Percentiles rank a stretch among this genome's conserved stretches.
phyloP scores from a whole-genome alignment of 2,329 filamentous ascomycete species.

The Amphichorda felina region DNA sequence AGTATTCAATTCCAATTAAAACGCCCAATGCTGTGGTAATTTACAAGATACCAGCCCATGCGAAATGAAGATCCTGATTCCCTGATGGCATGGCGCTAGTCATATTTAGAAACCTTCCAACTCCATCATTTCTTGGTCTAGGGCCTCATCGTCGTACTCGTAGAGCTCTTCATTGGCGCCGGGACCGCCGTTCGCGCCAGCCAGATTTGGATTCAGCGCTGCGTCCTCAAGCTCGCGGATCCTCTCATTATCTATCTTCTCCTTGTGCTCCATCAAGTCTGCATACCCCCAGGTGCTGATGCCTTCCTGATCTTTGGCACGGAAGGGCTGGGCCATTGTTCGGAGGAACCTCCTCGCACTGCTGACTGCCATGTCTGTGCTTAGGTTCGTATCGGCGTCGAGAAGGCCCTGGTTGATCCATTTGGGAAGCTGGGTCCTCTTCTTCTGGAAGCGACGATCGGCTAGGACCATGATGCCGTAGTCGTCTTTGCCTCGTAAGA shows the following conservation, averaged over 20 bases:
- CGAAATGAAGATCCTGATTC: too few relatives aligned
- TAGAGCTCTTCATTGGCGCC: slow-evolving; percentile 10
- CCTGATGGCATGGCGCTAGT: too few relatives aligned
- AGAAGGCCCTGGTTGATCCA: slow-evolving; percentile 89
- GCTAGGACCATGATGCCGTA: slow-evolving; percentile 99
- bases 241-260: slow-evolving; percentile 57
- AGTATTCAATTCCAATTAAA: too few relatives aligned
- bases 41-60: too few relatives aligned
- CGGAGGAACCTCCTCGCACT: slow-evolving; percentile 81
- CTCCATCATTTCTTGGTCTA: slow-evolving; percentile 46
- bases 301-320: slow-evolving; percentile 72
- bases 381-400: slow-evolving; percentile 79
- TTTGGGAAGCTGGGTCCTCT: slow-evolving; percentile 79
- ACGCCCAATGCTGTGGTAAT: too few relatives aligned
- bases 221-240: slow-evolving; percentile 48
- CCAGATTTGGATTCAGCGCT: slow-evolving; percentile 13
- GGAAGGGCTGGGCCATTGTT: slow-evolving; percentile 87
- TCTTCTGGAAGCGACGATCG: slow-evolving; percentile 87
- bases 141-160: slow-evolving; percentile 39
- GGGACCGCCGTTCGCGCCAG: background rate
- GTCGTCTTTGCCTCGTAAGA: slow-evolving; percentile 91
- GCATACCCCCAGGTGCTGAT: slow-evolving; percentile 83
- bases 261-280: slow-evolving; percentile 68
- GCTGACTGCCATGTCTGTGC: slow-evolving; percentile 89
- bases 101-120: slow-evolving; percentile 17